phyloP scores from a whole-genome alignment of 805 yeast genomes.

The Wickerhamomyces ciferrii region DNA sequence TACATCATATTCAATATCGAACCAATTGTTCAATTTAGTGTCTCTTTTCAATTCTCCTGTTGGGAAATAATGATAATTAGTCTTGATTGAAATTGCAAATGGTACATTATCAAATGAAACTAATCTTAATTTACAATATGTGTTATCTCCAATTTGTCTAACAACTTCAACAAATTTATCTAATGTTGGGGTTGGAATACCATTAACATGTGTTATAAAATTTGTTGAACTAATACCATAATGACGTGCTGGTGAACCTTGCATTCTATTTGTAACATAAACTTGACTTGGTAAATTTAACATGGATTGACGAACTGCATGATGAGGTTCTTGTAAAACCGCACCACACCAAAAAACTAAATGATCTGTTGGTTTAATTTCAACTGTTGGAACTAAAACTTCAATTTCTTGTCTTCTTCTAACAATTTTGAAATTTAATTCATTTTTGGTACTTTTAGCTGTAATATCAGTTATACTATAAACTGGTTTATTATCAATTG shows the following conservation, averaged over 20 bases:
- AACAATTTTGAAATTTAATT: constrained; percentile 56
- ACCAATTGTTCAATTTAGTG: constrained; percentile 43
- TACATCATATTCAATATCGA: constrained; percentile 42
- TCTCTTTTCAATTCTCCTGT: constrained; percentile 57
- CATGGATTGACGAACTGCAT: constrained; percentile 83
- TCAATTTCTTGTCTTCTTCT: constrained; percentile 64
- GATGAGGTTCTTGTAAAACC: constrained; percentile 83
- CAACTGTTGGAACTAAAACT: constrained; percentile 58
- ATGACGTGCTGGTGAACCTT: constrained; percentile 84
- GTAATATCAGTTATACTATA: constrained; percentile 56
- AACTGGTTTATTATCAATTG: constrained; percentile 61
- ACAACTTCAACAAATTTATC: constrained; percentile 63
- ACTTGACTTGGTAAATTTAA: constrained; percentile 73
- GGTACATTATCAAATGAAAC: constrained; percentile 87
- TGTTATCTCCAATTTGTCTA: constrained; percentile 67
- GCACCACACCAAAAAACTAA: constrained; percentile 83
- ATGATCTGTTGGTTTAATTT: constrained; percentile 57
- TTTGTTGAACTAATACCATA: constrained; percentile 75
- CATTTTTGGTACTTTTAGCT: constrained; percentile 35
- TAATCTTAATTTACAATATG: constrained; percentile 74
- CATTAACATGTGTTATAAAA: constrained; percentile 88
- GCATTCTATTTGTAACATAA: constrained; percentile 69
- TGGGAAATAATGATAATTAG: constrained; percentile 86
- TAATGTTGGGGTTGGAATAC: constrained; percentile 62
- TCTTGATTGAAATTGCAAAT: constrained; percentile 77